Percentiles rank a stretch among this genome's conserved stretches.
These are phyloP conservation scores for Cordyceps sp. DNA, from an alignment of 2,329 filamentous ascomycete genomes.

Conservation along the genomic window DNA sequence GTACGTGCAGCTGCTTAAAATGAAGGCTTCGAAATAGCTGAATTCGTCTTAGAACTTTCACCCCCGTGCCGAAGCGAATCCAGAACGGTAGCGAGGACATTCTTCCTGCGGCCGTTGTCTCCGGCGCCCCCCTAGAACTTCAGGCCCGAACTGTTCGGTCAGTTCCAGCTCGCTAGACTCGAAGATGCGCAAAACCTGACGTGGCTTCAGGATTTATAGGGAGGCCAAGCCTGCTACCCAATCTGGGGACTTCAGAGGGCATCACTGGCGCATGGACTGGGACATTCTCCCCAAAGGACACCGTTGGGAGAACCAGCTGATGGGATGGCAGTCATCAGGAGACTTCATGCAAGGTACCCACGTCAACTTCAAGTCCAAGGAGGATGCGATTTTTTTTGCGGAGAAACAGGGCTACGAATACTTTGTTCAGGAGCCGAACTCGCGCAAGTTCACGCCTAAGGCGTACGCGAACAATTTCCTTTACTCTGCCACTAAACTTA, in stretches of 20 bases:
- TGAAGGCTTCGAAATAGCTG: neutral
- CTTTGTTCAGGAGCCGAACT: constrained; percentile 93
- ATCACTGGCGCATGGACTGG: constrained; percentile 97
- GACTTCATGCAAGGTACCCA: constrained; percentile 92
- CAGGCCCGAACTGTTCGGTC: constrained; percentile 91
- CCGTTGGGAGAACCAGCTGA: constrained; percentile 95
- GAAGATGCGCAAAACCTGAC: neutral
- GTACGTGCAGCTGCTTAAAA: constrained; percentile 29
- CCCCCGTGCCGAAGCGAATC: constrained; percentile 73
- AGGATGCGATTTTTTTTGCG: constrained; percentile 87
- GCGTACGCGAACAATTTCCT: constrained; percentile 95
- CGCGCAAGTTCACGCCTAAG: constrained; percentile 74
- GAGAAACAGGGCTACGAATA: constrained; percentile 99
- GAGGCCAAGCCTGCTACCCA: constrained; percentile 91
- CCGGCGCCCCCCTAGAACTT: constrained; percentile 82
- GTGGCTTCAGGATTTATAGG: constrained; percentile 60
- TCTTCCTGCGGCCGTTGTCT: constrained; percentile 71
- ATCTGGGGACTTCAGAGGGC: constrained; percentile 71
- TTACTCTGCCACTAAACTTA: constrained; percentile 72
- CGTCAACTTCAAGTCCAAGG: constrained; percentile 79
- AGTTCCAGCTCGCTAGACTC: constrained; percentile 8
- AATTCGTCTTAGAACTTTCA: constrained; percentile 50
- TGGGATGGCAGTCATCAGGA: constrained; percentile 95
- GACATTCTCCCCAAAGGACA: constrained; percentile 84
- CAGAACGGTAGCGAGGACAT: constrained; percentile 81